Percentiles rank a stretch among this genome's conserved stretches.
Evolutionary conservation across 2,329 filamentous ascomycete genomes (phyloP).

Genomic region (Cytospora leucostoma): DNA sequence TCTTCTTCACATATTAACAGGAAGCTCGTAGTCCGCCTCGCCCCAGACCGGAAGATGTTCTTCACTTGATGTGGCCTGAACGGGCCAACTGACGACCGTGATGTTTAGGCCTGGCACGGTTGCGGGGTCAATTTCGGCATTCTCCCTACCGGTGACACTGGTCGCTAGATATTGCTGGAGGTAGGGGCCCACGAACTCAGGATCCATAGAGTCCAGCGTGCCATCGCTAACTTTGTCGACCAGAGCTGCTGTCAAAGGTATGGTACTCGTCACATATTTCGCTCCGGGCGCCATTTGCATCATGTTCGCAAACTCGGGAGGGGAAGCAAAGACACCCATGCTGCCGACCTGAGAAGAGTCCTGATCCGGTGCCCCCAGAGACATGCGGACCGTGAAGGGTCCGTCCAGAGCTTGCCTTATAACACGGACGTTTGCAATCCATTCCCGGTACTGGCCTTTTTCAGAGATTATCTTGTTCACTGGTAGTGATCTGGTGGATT

Average conservation of each 20-base stretch:
- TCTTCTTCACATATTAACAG: slow-evolving; percentile 11
- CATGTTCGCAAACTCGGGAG: slow-evolving; percentile 28
- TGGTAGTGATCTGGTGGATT: slow-evolving; percentile 27
- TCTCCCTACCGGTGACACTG: slow-evolving; percentile 36
- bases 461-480: slow-evolving; percentile 40
- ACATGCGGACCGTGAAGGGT: slow-evolving; percentile 68
- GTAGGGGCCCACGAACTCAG: slow-evolving; percentile 43
- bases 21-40: slow-evolving; percentile 21
- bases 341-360: slow-evolving; percentile 57
- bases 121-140: slow-evolving; percentile 32
- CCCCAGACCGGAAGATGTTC: slow-evolving; percentile 44
- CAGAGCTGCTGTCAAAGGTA: slow-evolving; percentile 54
- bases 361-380: slow-evolving; percentile 51
- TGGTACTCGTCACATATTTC: slow-evolving; percentile 48
- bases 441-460: slow-evolving; percentile 57
- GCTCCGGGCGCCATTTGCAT: slow-evolving; percentile 39
- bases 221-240: slow-evolving; percentile 44
- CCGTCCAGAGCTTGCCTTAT: slow-evolving; percentile 60
- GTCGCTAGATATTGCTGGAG: slow-evolving; percentile 43
- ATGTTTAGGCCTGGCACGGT: slow-evolving; percentile 40
- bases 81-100: slow-evolving; percentile 41
- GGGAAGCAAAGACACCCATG: slow-evolving; percentile 55
- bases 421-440: slow-evolving; percentile 67
- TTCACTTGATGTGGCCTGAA: slow-evolving; percentile 38
- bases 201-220: slow-evolving; percentile 41